Evolutionary conservation across 139 green algal genomes (phyloP), one percentile per base, ranked within the genome.

Genomic region (Ettlia oleoabundans): DNA sequence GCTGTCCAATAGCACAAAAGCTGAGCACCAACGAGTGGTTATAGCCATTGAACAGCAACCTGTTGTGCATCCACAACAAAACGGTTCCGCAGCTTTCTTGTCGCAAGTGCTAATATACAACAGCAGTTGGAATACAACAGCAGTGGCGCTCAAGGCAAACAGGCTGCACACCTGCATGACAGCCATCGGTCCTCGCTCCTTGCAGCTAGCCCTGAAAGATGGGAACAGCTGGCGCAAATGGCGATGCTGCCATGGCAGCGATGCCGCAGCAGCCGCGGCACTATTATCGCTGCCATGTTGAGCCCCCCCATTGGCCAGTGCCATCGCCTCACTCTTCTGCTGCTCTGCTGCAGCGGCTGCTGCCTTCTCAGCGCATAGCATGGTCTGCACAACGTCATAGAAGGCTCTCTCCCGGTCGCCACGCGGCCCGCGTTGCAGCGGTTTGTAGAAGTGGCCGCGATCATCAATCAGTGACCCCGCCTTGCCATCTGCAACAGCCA

Each of bases 371-470:
- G n/a, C n/a, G n/a, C n/a, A n/a, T n/a, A n/a, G n/a, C n/a, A n/a
- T n/a, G n/a, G n/a, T n/a, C n/a, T n/a, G n/a, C 5, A 91, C 51
- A 13, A 38, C 19, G 69, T 84, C 53, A 63, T 95, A 94, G 43
- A 94, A 94, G 3, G 78, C 66, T 2, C 73, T 83, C 66, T 95
- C 91, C 0, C 91, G 81, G 7, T 88, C 79, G 28, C 88, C 89
- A 2, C 91, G 67, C 6, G 88, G 90, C 15, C 90, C 91, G 21
- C 38, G 71, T 84, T 93, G 82, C n/a, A 93, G 78, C 35, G 89
- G 91, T 81, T 95, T 95, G 80, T 94, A 93, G 33, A 95, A 95
- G 38, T 90, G 85, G 5, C 92, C 92, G 21, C 71, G 35, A 35
- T 90, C 87, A 43, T 95, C 92, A 2, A 95, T 86, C 0, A 95